Base-by-base conservation (phyloP, 306 rosid genomes). In the Trifolium subterraneum region DNA sequence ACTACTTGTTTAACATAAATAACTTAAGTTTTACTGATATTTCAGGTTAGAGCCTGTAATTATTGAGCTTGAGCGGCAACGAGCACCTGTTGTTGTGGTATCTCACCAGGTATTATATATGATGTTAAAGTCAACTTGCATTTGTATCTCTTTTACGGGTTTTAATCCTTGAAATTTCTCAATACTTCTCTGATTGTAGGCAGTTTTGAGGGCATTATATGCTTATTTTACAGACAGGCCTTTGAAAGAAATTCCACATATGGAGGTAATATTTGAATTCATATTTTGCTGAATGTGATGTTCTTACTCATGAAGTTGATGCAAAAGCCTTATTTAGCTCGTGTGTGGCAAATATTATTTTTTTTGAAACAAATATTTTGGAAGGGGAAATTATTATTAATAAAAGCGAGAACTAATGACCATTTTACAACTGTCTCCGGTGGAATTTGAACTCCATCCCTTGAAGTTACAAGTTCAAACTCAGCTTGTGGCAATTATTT, bases 1-100 rank as follows among this genome's bases (percentile, higher is more conserved):
- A 42, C 67, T 41, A 75, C 72, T 48, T 47, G 45, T 29, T 63
- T 48, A n/a, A 47, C 68, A 33, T 45, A 22, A 69, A 14, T 41
- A 44, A 70, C 76, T 73, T 31, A 0, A 12, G 12, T 48, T 55
- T 70, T 29, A 4, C 29, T 36, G 47, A 80, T 38, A 61, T 45
- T 84, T 82, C 93, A 94, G 99, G 92, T 87, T 94, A 56, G 99
- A 94, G 86, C 99, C 99, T 45, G 99, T 94, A 60, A 94, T 94
- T 73, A 88, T 94, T 60, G 99, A 92, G 89, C 99, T 94, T 33
- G 99, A 94, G 84, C 85, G 99, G 65, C 99, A 94, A 68, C 83
- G 97, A 56, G 92, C 95, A 29, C 99, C 99, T 45, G 99, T 94
- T 68, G 99, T 94, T 59, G 96, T 94, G 73, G 81, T 94, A 84